phyloP scores from a whole-genome alignment of 1,284 basidiomycete genomes.

The Bjerkandera adusta region DNA sequence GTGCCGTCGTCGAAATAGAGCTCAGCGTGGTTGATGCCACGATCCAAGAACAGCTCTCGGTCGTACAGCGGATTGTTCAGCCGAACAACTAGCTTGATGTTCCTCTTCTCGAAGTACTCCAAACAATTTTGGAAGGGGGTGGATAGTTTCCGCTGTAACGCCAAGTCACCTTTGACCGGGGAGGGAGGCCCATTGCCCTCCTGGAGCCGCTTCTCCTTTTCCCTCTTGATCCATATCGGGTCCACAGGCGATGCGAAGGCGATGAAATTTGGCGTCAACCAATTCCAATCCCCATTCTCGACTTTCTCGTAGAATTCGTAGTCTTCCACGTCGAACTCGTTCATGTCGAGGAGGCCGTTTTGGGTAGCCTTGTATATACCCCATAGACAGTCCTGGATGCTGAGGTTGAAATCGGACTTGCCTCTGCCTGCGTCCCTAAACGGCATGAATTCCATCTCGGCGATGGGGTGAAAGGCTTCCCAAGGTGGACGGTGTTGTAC shows the following conservation, averaged over 20 bases:
- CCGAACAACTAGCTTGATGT: conserved; percentile 90
- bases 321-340: conserved; percentile 86
- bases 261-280: conserved; percentile 90
- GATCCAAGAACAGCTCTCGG: conserved; percentile 77
- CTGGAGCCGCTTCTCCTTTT: conserved; percentile 53
- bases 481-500: conserved; percentile 91
- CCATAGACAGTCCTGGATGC: conserved; percentile 93
- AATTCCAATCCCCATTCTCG: conserved; percentile 98
- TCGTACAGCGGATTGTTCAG: conserved; percentile 97
- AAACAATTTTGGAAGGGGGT: conserved; percentile 86
- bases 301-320: conserved; percentile 96
- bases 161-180: conserved; percentile 36
- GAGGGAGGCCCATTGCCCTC: conserved; percentile 35
- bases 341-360: conserved; percentile 87
- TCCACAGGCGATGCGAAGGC: conserved; percentile 96
- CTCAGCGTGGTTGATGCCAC: conserved; percentile 88
- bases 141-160: conserved; percentile 73
- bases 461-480: conserved; percentile 92
- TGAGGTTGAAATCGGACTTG: conserved; percentile 89
- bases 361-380: conserved; percentile 94
- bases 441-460: conserved; percentile 88
- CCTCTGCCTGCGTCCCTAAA: conserved; percentile 97
- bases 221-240: conserved; percentile 68
- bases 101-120: conserved; percentile 86
- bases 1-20: conserved; percentile 99